phyloP scores from a whole-genome alignment of 805 yeast species.

The Hanseniaspora thailandica region DNA sequence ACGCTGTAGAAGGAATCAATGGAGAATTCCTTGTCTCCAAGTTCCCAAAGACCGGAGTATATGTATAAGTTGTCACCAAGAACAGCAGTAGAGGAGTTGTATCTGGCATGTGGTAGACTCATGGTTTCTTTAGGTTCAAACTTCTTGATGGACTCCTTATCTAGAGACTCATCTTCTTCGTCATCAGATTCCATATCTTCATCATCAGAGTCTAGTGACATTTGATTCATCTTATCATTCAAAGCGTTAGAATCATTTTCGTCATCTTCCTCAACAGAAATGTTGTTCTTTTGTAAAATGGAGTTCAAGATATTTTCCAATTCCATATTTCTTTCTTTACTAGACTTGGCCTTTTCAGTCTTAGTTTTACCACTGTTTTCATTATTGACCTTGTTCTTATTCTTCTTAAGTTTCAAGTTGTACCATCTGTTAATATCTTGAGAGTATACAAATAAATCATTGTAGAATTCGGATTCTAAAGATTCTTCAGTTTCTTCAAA shows the following conservation, averaged over 20 bases:
- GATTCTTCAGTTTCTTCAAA: conserved; percentile 91
- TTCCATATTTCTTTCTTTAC: conserved; percentile 54
- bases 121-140: conserved; percentile 33
- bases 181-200: conserved; percentile 8
- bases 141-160: conserved; percentile 39
- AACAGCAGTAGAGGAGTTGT: conserved; percentile 75
- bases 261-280: conserved; percentile 22
- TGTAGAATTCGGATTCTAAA: conserved; percentile 71
- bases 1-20: conserved; percentile 78
- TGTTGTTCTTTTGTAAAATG: conserved; percentile 60
- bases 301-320: conserved; percentile 69
- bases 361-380: conserved; percentile 25
- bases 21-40: conserved; percentile 72
- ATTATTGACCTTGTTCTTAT: conserved; percentile 35
- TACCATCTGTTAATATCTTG: conserved; percentile 84
- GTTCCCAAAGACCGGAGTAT: conserved; percentile 84
- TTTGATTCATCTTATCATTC: conserved; percentile 29
- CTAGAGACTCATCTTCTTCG: conserved; percentile 32
- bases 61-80: conserved; percentile 73
- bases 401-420: conserved; percentile 48
- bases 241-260: conserved; percentile 15
- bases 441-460: conserved; percentile 69
- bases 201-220: conserved; percentile 31
- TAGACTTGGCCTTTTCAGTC: conserved; percentile 6
- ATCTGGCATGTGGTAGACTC: conserved; percentile 70